phyloP scores from a whole-genome alignment of 2,329 filamentous ascomycete species.

The Fusarium sp. region DNA sequence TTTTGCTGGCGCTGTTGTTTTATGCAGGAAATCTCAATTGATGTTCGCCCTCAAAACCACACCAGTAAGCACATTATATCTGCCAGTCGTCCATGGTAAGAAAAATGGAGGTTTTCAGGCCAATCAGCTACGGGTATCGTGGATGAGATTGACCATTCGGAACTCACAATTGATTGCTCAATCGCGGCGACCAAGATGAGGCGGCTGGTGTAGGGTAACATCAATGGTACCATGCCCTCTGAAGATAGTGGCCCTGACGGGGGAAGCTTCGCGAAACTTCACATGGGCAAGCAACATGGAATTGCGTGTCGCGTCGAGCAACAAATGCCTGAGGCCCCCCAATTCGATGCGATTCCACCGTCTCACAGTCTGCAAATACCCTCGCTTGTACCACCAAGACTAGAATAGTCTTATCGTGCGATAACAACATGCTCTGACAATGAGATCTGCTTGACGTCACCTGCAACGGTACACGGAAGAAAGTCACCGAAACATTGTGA shows the following conservation, averaged over 20 bases:
- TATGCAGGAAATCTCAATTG: background rate
- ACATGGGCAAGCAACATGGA: background rate
- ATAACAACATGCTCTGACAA: background rate
- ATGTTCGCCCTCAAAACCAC: rapidly evolving
- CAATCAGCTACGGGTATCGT: background rate
- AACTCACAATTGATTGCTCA: background rate
- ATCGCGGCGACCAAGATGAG: background rate
- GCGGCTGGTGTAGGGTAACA: background rate
- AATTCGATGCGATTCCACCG: background rate
- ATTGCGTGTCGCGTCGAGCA: background rate
- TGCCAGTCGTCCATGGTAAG: background rate
- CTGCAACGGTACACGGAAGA: background rate
- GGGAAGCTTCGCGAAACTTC: constrained; percentile 26
- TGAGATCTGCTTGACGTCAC: constrained; percentile 29
- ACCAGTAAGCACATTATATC: background rate
- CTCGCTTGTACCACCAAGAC: constrained; percentile 9
- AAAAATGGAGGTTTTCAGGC: background rate
- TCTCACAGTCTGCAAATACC: background rate
- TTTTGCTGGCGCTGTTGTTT: rapidly evolving
- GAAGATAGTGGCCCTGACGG: background rate
- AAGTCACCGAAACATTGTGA: constrained; percentile 8
- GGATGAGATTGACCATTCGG: too few species aligned
- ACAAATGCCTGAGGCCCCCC: constrained; percentile 13
- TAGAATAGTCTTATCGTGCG: background rate
- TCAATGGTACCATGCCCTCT: background rate